Conservation (phyloP, 192 early-diverging fungal genomes). For the Linnemannia schmuckeri region DNA sequence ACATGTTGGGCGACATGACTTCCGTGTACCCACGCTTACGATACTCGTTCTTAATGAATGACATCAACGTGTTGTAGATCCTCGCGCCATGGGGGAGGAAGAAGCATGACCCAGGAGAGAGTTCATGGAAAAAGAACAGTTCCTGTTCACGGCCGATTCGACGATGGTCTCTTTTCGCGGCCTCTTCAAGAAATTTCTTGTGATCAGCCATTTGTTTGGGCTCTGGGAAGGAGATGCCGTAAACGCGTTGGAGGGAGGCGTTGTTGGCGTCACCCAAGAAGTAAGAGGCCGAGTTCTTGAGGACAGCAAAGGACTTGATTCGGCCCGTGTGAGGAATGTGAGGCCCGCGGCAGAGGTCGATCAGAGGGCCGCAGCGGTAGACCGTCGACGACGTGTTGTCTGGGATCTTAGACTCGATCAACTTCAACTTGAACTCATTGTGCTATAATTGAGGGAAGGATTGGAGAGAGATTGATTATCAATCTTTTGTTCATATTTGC, state of each 20-base stretch:
- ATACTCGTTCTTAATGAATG: constrained; percentile 91
- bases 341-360: constrained; percentile 96
- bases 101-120: constrained; percentile 94
- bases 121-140: constrained; percentile 97
- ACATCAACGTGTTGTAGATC: constrained; percentile 95
- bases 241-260: constrained; percentile 97
- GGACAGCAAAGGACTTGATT: constrained; percentile 92
- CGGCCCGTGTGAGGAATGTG: constrained; percentile 94
- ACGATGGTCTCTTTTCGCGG: constrained; percentile 94
- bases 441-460: constrained; percentile 55
- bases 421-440: constrained; percentile 96
- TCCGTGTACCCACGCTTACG: constrained; percentile 93
- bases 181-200: constrained; percentile 94
- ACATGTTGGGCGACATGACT: constrained; percentile 98
- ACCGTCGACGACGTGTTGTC: constrained; percentile 95
- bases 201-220: constrained; percentile 94
- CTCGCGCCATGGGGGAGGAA: constrained; percentile 95
- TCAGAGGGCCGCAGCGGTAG: constrained; percentile 97
- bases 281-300: constrained; percentile 98
- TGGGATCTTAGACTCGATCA: constrained; percentile 91
- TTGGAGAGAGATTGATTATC: neutral
- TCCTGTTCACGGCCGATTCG: constrained; percentile 98
- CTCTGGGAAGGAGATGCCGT: constrained; percentile 99
- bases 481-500: neutral
- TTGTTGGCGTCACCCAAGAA: constrained; percentile 97